Evolutionary conservation across 2,329 filamentous ascomycete species (phyloP).

Genomic region (Cercospora zeina): DNA sequence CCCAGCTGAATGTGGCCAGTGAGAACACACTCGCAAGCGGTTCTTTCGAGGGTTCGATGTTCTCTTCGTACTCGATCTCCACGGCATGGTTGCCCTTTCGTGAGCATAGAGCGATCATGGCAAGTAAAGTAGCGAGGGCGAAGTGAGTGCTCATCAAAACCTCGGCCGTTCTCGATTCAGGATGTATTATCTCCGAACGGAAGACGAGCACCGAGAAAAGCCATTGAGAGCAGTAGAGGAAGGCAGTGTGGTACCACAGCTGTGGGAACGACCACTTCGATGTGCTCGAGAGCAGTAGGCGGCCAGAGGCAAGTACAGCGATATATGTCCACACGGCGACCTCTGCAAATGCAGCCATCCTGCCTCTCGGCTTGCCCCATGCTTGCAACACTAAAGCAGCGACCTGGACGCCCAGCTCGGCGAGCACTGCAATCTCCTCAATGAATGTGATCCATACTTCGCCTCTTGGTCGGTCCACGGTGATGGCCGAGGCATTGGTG

Average conservation of each 20-base stretch:
- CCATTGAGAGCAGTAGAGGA: conserved; percentile 82
- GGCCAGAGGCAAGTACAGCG: conserved; percentile 68
- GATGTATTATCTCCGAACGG: conserved; percentile 80
- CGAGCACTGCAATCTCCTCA: conserved; percentile 74
- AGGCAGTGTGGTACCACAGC: conserved; percentile 90
- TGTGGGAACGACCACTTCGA: conserved; percentile 66
- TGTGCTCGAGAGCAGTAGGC: conserved; percentile 63
- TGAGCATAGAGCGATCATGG: conserved; percentile 74
- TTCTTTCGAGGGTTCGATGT: conserved; percentile 82
- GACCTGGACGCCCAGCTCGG: conserved; percentile 68
- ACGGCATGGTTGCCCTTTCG: conserved; percentile 91
- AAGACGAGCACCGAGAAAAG: conserved; percentile 73
- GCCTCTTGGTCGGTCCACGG: conserved; percentile 72
- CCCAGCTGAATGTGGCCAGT: conserved; percentile 83
- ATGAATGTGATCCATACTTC: conserved; percentile 69
- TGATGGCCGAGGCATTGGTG: conserved; percentile 57
- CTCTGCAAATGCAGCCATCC: conserved; percentile 63
- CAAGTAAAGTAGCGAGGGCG: conserved; percentile 69
- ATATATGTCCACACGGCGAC: conserved; percentile 80
- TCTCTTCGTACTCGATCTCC: conserved; percentile 82
- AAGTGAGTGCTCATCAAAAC: conserved; percentile 73
- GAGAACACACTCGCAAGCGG: conserved; percentile 87
- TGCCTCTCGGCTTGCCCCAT: conserved; percentile 55
- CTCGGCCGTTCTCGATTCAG: conserved; percentile 62
- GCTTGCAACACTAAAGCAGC: conserved; percentile 61